Evolutionary conservation across 73 alveolate species (phyloP).

Genomic region (Tetrahymena borealis): DNA sequence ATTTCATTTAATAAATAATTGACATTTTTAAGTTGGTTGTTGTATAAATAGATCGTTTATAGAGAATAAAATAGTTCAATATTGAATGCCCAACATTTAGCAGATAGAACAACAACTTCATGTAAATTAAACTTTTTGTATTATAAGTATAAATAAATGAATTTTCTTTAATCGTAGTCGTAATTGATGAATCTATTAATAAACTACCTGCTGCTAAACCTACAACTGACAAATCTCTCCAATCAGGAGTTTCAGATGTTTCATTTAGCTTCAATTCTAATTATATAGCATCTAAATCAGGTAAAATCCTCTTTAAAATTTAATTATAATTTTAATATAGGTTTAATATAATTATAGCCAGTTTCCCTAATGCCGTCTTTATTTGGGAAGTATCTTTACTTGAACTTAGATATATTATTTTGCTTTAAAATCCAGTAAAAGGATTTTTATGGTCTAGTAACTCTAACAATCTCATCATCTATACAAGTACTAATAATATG

Average conservation of each 20-base stretch:
- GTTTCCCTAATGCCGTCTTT: not conserved
- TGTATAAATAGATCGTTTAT: not conserved
- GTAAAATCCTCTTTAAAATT: not conserved
- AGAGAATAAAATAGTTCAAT: not conserved
- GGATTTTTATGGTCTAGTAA: not conserved
- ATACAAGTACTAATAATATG: not conserved
- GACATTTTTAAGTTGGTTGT: not conserved
- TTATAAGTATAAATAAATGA: not conserved
- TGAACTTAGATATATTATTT: not conserved
- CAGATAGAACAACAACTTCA: not conserved
- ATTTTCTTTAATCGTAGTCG: not conserved
- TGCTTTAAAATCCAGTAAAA: not conserved
- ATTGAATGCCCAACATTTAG: not conserved
- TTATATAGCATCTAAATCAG: not conserved
- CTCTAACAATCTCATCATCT: not conserved
- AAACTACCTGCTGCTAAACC: not conserved
- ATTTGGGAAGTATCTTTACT: not conserved
- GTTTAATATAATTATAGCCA: not conserved
- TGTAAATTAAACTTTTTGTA: not conserved
- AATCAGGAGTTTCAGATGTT: not conserved
- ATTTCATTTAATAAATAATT: not conserved
- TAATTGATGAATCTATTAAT: not conserved
- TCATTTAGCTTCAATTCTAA: not conserved
- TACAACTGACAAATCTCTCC: not conserved
- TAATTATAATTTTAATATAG: not conserved